phyloP scores from a whole-genome alignment of 2,329 filamentous ascomycete species.

The Neophaeococcomyces mojaviensis region DNA sequence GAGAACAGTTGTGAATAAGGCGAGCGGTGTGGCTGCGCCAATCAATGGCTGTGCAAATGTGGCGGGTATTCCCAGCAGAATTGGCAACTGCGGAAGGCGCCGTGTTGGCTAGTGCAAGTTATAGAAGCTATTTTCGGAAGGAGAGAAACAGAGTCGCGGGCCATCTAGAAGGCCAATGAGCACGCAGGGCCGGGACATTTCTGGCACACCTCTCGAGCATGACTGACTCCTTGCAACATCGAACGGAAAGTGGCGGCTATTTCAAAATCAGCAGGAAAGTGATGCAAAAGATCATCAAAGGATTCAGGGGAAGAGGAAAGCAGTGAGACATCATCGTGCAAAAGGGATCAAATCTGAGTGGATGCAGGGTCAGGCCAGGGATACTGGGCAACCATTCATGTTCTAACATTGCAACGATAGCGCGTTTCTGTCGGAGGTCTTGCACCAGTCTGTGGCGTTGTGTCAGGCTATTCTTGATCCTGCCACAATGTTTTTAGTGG shows the following conservation, averaged over 20 bases:
- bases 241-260: background rate
- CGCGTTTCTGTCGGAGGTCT: background rate
- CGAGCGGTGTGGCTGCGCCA: background rate
- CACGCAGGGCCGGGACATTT: background rate
- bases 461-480: too few relatives aligned
- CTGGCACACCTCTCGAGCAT: background rate
- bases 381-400: background rate
- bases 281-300: constrained; percentile 5
- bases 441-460: background rate
- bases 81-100: background rate
- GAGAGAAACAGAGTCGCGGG: too few relatives aligned
- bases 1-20: background rate
- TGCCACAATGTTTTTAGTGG: too few relatives aligned
- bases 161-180: too few relatives aligned
- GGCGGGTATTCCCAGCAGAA: background rate
- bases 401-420: background rate
- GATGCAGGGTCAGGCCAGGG: background rate
- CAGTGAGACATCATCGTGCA: constrained; percentile 1
- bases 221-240: constrained; percentile 2
- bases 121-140: too few relatives aligned
- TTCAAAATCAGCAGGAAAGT: constrained; percentile 3
- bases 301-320: constrained; percentile 1
- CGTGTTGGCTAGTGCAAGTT: background rate
- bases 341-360: background rate
- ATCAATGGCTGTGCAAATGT: background rate